phyloP scores from a whole-genome alignment of 139 green algal genomes.

The Edaphochlamys debaryana region DNA sequence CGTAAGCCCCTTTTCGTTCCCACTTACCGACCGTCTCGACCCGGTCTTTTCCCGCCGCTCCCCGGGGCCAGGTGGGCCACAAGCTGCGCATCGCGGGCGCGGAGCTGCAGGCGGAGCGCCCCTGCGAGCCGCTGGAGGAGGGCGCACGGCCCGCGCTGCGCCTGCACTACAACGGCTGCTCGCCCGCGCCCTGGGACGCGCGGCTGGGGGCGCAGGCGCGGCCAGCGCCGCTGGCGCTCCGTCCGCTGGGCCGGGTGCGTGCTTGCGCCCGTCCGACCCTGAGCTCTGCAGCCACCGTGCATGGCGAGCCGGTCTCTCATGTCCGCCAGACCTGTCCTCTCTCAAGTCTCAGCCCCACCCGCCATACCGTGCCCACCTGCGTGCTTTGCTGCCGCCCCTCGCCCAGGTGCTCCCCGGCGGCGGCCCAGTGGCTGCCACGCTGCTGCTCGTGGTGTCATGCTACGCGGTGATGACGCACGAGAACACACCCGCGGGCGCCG shows the following conservation, averaged over 20 bases:
- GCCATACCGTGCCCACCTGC: too few relatives aligned
- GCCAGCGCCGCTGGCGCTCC: conserved; percentile 37
- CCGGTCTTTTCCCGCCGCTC: too few relatives aligned
- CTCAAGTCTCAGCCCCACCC: too few relatives aligned
- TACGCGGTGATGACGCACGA: conserved; percentile 46
- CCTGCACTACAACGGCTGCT: conserved; percentile 57
- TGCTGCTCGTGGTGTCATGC: conserved; percentile 47
- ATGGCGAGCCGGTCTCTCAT: too few relatives aligned
- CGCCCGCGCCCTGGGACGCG: conserved; percentile 44
- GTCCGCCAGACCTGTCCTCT: too few relatives aligned
- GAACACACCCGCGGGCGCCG: conserved; percentile 1
- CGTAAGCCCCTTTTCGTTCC: too few relatives aligned
- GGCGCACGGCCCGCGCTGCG: conserved; percentile 33
- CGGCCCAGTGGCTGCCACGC: conserved; percentile 39
- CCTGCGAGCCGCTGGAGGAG: conserved; percentile 56
- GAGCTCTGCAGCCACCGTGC: too few relatives aligned
- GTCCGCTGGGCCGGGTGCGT: conserved; percentile 30
- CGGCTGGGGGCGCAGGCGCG: conserved; percentile 38
- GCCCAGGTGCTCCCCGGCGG: conserved; percentile 26
- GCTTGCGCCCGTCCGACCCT: background rate
- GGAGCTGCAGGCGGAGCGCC: conserved; percentile 46
- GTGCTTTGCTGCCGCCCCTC: background rate
- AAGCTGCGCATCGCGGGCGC: conserved; percentile 66
- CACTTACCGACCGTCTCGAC: too few relatives aligned
- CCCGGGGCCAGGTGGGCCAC: conserved; percentile 43